Evolutionary conservation across 371 early-diverging fungal species (phyloP), one percentile per base, ranked within the genome.

Genomic region (Choanephora cucurbitarum): DNA sequence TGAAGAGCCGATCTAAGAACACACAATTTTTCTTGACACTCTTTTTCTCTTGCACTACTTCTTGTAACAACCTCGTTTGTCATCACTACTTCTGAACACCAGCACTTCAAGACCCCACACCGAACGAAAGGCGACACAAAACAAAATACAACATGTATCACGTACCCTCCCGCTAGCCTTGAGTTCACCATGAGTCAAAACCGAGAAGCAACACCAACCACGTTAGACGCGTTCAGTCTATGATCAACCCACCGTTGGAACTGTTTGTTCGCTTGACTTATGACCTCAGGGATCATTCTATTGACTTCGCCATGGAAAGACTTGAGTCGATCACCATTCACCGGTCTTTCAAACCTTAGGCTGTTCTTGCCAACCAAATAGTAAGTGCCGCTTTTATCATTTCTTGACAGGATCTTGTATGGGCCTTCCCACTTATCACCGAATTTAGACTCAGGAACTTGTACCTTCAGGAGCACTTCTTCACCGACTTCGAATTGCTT

Each of bases 301-400:
- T 55, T 51, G 4, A 24, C 46, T 6, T 10, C 32, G 17, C 34
- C 9, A 8, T 31, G 24, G 44, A 24, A 52, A 8, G 11, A 19
- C 14, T 44, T 32, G 50, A 63, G 23, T n/a, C 24, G 6, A 37
- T 63, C 58, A 22, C 63, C 54, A 44, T 63, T 52, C 13, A 57
- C 58, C 18, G 50, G 49, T n/a, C 32, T 15, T 23, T 32, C 11
- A 0, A 57, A 8, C 45, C 31, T 57, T 15, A 44, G 33, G n/a
- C 39, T 28, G 21, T 56, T 54, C 8, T 34, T 39, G 6, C 57
- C 62, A 3, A 19, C 39, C 3, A 62, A 21, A 23, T 52, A 34
- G 32, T 62, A 62, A 4, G 49, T 49, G 0, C 62, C 57, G 6
- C 6, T 6, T 18, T 48, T 28, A 10, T 52, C n/a, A 17, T 53